Evolutionary conservation across 306 rosid species (phyloP).

Genomic region (Vigna nakashimae): DNA sequence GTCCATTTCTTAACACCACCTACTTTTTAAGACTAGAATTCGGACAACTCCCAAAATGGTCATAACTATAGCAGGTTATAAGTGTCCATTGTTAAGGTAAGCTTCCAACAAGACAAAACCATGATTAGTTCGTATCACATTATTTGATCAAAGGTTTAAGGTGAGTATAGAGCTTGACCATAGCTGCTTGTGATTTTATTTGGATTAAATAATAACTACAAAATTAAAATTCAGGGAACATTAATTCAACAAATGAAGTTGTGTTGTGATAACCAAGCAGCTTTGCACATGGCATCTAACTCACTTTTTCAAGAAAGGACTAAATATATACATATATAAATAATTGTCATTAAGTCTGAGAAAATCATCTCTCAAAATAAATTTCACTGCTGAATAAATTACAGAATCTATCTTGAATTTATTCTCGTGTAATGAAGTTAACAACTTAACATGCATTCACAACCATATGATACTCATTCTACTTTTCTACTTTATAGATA

Average conservation of each 20-base stretch:
- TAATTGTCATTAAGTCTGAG: background rate
- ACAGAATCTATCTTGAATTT: background rate
- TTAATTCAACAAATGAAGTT: background rate
- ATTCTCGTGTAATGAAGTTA: background rate
- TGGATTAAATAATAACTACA: background rate
- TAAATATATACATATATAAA: background rate
- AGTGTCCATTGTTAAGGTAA: too few species aligned
- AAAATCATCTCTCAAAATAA: background rate
- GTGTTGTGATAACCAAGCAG: background rate
- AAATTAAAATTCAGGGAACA: background rate
- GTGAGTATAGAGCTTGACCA: background rate
- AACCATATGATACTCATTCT: background rate
- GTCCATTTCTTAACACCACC: too few species aligned
- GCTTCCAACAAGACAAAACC: too few species aligned
- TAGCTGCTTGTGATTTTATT: background rate
- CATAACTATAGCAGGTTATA: too few species aligned
- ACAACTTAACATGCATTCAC: background rate
- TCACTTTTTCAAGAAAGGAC: too few species aligned
- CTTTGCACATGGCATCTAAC: background rate
- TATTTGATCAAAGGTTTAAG: background rate
- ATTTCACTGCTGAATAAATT: background rate
- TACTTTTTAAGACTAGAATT: too few species aligned
- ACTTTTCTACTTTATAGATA: constrained; percentile 12
- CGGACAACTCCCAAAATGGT: too few species aligned
- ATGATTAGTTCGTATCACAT: background rate